These are phyloP conservation scores for Alternaria dauci DNA, from an alignment of 2,329 filamentous ascomycete genomes.

Conservation along the genomic window DNA sequence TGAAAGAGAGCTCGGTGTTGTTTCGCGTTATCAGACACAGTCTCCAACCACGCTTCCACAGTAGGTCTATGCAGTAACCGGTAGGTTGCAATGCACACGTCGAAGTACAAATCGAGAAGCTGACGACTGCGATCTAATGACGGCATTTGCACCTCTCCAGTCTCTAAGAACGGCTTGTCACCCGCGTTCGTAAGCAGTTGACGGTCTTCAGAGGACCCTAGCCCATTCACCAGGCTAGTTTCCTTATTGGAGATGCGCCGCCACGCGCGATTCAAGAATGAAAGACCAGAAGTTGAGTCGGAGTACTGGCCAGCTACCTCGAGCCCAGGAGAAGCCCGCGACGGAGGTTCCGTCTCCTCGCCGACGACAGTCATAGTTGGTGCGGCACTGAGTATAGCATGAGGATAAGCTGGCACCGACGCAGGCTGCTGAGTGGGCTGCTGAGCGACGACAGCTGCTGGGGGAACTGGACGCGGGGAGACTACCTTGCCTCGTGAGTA, in stretches of 20 bases:
- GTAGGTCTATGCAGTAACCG: constrained; percentile 63
- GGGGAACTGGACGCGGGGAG: constrained; percentile 20
- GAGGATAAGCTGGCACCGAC: not conserved
- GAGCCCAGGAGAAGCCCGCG: constrained; percentile 56
- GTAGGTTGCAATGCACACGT: constrained; percentile 67
- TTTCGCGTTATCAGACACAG: constrained; percentile 24
- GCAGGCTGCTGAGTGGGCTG: not conserved
- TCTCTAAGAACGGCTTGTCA: constrained; percentile 58
- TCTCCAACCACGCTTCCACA: constrained; percentile 57
- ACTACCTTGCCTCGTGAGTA: constrained; percentile 40
- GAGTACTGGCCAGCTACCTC: constrained; percentile 65
- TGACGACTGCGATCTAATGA: constrained; percentile 29
- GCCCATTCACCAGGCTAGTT: constrained; percentile 44
- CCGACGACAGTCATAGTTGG: not conserved
- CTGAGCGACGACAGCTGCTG: not conserved
- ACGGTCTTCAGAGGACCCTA: constrained; percentile 39
- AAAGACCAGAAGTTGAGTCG: constrained; percentile 61
- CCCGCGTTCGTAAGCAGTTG: constrained; percentile 61
- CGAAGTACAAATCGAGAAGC: constrained; percentile 63
- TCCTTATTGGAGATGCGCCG: constrained; percentile 69
- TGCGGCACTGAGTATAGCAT: constrained; percentile 2
- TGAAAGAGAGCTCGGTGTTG: constrained; percentile 46
- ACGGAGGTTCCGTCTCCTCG: constrained; percentile 22
- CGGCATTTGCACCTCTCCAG: constrained; percentile 38
- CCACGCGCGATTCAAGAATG: constrained; percentile 73